These are phyloP conservation scores for Emericellopsis atlantica DNA, from an alignment of 2,329 filamentous ascomycete genomes.

Conservation along the genomic window DNA sequence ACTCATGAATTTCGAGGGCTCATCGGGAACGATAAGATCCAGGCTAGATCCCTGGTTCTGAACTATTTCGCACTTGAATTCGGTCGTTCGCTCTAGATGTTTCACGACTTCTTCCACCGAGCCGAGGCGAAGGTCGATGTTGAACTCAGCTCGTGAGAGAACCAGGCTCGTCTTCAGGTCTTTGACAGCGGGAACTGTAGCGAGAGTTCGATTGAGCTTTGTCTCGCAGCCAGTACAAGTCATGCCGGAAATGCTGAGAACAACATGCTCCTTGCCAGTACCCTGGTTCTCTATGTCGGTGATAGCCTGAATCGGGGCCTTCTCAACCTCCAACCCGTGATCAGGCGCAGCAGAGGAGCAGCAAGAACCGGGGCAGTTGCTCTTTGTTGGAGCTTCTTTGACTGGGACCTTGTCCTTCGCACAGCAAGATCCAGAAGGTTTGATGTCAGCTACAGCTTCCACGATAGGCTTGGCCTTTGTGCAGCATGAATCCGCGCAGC, in stretches of 20 bases:
- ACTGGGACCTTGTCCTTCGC: not conserved
- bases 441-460: too few relatives aligned
- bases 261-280: constrained; percentile 1
- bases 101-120: constrained; percentile 2
- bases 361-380: constrained; percentile 2
- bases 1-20: constrained; percentile 5
- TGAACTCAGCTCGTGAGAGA: constrained; percentile 1
- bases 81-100: constrained; percentile 2
- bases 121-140: not conserved
- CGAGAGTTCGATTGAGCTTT: constrained; percentile 2
- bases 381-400: not conserved
- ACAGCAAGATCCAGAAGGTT: too few relatives aligned
- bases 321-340: not conserved
- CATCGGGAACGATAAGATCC: constrained; percentile 29
- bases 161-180: constrained; percentile 1
- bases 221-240: constrained; percentile 4
- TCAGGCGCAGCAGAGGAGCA: constrained; percentile 5
- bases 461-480: not conserved
- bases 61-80: constrained; percentile 12
- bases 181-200: not conserved
- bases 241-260: constrained; percentile 3
- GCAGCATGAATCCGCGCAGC: constrained; percentile 1
- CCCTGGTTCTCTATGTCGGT: constrained; percentile 10
- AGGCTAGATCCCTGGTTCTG: constrained; percentile 21
- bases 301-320: not conserved